Conservation (phyloP, 1,284 basidiomycete genomes). For the Leccinum insolens region DNA sequence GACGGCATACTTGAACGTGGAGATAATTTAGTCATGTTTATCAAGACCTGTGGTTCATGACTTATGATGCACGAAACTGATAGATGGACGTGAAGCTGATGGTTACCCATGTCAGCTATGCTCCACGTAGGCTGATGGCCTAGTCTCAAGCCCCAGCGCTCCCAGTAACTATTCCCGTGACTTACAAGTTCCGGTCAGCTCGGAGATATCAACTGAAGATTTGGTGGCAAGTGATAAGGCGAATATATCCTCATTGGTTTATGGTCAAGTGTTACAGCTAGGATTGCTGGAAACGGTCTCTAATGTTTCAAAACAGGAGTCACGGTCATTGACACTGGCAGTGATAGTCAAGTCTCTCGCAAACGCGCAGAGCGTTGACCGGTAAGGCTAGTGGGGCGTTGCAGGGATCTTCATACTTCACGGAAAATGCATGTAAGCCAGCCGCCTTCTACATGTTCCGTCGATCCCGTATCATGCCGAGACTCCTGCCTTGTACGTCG, state of each 20-base stretch:
- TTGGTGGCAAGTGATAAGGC: background rate
- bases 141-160: background rate
- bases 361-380: background rate
- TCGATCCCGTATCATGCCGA: background rate
- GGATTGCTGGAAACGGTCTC: background rate
- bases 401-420: background rate
- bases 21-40: slow-evolving; percentile 16
- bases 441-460: background rate
- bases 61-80: background rate
- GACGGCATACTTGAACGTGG: slow-evolving; percentile 16
- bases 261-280: background rate
- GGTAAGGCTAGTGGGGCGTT: background rate
- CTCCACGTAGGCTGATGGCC: background rate
- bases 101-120: slow-evolving; percentile 1
- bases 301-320: background rate
- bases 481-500: background rate
- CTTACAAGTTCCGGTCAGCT: background rate
- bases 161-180: background rate
- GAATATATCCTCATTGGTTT: background rate
- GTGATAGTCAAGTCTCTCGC: background rate
- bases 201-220: background rate
- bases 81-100: background rate
- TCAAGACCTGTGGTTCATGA: slow-evolving; percentile 6
- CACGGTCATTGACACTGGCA: background rate
- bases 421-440: background rate